Base-by-base conservation (phyloP, 2,329 filamentous ascomycete species). In the Aspergillus piperis region DNA sequence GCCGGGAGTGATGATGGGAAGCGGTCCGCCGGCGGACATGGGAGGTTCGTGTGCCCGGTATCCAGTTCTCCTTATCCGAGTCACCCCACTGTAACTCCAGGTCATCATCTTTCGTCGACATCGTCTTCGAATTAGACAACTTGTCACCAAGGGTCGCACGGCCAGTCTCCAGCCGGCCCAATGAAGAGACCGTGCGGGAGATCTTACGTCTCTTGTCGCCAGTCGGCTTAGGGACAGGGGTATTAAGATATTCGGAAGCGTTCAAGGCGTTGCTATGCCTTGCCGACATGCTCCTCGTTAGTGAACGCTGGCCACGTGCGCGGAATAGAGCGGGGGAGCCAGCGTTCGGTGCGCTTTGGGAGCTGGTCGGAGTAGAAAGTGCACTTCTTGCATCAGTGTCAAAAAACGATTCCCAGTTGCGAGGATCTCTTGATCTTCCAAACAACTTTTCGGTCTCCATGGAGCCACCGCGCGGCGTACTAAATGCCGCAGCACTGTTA, bases 41-140 rank as follows among this genome's bases (percentile, higher is more conserved):
- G 10, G 76, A 72, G 17, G 68, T 65, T 38, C 75, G 74, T 21
- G 80, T 82, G 3, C 81, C 81, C 2, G 84, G 84, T 42, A 83
- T 77, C 86, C 92, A 96, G 72, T 98, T 98, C 79, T 98, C 94
- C 78, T 98, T 98, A 74, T 98, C 94, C 1, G 92, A 96, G 70
- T 96, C 93, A 52, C 86, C 82, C 74, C 78, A 85, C 15, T 85
- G 72, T 68, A 80, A 68, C 75, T 80, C 75, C 39, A 75, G 51
- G 68, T 81, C 71, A 68, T 74, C 64, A 61, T 67, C 70, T 70
- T 71, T 61, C 63, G 71, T 64, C 68, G 75, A 73, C 61, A 49
- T 60, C 39, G 61, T 55, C 25, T 73, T 71, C 1, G 64, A 68
- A 15, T 60, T 57, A 50, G 69, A 77, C 57, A 57, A 69, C 62